Evolutionary conservation across 192 early-diverging fungal species (phyloP).

Genomic region (Backusella australiensis): DNA sequence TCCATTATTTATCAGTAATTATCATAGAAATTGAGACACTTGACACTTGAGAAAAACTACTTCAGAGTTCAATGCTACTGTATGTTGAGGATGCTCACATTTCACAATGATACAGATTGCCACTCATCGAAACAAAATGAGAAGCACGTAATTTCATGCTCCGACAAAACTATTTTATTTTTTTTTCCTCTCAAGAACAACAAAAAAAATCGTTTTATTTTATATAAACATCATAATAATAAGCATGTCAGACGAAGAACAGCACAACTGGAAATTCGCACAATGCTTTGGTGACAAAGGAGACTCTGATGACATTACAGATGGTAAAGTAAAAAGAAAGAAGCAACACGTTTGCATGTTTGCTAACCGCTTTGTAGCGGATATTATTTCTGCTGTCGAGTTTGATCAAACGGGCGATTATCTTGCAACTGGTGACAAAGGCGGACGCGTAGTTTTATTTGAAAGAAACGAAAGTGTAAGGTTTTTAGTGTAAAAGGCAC

Average conservation of each 20-base stretch:
- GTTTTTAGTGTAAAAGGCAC: background rate
- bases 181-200: background rate
- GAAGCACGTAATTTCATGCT: no score
- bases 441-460: constrained; percentile 86
- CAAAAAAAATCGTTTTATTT: background rate
- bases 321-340: constrained; percentile 65
- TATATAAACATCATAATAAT: background rate
- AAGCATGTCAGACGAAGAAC: constrained; percentile 5
- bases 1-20: no score
- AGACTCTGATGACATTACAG: constrained; percentile 97
- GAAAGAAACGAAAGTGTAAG: constrained; percentile 86
- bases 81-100: no score
- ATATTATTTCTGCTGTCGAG: constrained; percentile 98
- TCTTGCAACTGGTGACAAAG: constrained; percentile 95
- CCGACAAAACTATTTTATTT: background rate
- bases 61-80: no score
- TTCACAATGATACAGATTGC: no score
- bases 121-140: no score
- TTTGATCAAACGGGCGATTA: constrained; percentile 98
- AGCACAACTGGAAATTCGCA: constrained; percentile 84
- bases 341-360: background rate
- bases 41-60: no score
- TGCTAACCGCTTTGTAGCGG: constrained; percentile 57
- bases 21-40: no score
- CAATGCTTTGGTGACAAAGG: constrained; percentile 99